phyloP scores from a whole-genome alignment of 1,284 basidiomycete species.

The Ceratobasidium sp. region DNA sequence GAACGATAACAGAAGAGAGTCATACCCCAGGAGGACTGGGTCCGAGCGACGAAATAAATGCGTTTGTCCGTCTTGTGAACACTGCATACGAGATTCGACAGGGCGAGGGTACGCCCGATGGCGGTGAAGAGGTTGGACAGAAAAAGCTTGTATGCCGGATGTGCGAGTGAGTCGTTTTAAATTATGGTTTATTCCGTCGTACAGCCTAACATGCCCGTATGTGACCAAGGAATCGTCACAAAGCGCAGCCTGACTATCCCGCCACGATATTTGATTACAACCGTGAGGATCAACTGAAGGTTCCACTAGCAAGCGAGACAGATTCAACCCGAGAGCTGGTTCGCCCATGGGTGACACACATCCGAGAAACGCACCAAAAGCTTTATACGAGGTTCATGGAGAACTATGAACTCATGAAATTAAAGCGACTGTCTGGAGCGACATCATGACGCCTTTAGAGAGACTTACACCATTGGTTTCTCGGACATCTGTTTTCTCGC shows the following conservation, averaged over 20 bases:
- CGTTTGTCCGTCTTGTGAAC: conserved; percentile 12
- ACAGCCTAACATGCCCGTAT: too few relatives aligned
- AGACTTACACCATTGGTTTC: too few relatives aligned
- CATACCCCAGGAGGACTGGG: conserved; percentile 18
- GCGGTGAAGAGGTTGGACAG: background rate
- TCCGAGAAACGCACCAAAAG: conserved; percentile 25
- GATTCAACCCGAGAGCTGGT: conserved; percentile 23
- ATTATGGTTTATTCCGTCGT: too few relatives aligned
- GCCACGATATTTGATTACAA: conserved; percentile 21
- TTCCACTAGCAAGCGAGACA: conserved; percentile 10
- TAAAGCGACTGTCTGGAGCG: too few relatives aligned
- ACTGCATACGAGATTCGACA: conserved; percentile 24
- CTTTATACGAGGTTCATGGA: conserved; percentile 22
- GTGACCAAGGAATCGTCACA: conserved; percentile 16
- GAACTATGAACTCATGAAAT: background rate
- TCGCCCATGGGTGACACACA: conserved; percentile 34
- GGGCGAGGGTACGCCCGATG: background rate
- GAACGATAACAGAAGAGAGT: background rate
- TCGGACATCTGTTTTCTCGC: too few relatives aligned
- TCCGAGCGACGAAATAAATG: conserved; percentile 24
- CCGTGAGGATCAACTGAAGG: background rate
- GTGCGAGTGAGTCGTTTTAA: conserved; percentile 29
- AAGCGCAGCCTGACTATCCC: conserved; percentile 9
- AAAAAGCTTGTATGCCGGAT: conserved; percentile 22
- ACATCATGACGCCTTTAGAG: too few relatives aligned